These are phyloP conservation scores for Cladosporium colombiae DNA, from an alignment of 2,329 filamentous ascomycete species.

Conservation along the genomic window DNA sequence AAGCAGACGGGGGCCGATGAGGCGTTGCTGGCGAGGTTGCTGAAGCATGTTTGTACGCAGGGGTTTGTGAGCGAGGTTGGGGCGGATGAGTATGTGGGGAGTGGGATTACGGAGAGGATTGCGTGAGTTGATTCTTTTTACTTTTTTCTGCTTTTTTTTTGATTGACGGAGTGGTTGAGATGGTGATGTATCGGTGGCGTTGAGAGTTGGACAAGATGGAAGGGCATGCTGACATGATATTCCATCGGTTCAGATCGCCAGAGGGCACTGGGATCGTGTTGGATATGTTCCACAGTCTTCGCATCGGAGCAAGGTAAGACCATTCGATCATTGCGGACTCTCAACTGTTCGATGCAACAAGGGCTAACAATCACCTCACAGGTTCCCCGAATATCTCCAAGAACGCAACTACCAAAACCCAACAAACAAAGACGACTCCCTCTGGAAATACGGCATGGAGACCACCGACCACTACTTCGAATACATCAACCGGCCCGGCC, in stretches of 20 bases:
- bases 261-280: conserved; percentile 3
- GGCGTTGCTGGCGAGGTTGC: not conserved
- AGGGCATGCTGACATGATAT: not conserved
- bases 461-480: conserved; percentile 15
- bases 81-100: conserved; percentile 10
- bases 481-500: conserved; percentile 10
- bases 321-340: not conserved
- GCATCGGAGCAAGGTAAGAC: conserved; percentile 3
- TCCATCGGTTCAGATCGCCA: not conserved
- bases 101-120: conserved; percentile 8
- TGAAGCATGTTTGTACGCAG: conserved; percentile 17
- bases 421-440: conserved; percentile 8
- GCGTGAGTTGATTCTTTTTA: not conserved
- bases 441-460: conserved; percentile 7
- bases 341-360: not conserved
- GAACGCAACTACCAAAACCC: not conserved
- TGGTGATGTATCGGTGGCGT: not conserved
- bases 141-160: not conserved
- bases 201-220: not conserved
- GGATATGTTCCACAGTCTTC: conserved; percentile 12
- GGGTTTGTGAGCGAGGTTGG: conserved; percentile 9
- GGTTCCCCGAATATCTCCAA: conserved; percentile 5
- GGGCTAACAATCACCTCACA: not conserved
- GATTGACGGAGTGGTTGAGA: not conserved
- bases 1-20: conserved; percentile 4